A percentile compares a stretch with the other conserved stretches of the same genome.
phyloP scores from a whole-genome alignment of 2,329 filamentous ascomycete species.

The Penicillium sp. region DNA sequence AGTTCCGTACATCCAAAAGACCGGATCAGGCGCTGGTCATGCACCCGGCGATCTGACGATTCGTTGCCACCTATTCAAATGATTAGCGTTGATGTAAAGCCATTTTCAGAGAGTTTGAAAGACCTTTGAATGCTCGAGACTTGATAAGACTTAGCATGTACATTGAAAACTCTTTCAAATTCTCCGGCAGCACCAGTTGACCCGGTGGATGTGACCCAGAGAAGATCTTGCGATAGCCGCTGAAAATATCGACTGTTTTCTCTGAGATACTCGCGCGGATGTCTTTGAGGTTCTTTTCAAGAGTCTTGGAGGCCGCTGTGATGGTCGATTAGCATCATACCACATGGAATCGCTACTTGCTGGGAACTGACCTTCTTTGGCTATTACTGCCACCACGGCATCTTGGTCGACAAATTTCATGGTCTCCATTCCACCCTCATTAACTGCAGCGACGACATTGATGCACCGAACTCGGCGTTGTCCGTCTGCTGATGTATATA shows the following conservation, averaged over 20 bases:
- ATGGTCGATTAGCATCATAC: slow-evolving; percentile 19
- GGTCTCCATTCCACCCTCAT: slow-evolving; percentile 70
- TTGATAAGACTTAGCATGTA: slow-evolving; percentile 88
- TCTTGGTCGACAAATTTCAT: slow-evolving; percentile 97
- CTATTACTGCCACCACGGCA: slow-evolving; percentile 78
- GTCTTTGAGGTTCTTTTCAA: slow-evolving; percentile 72
- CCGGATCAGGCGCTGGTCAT: slow-evolving; percentile 85
- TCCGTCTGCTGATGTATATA: slow-evolving; percentile 88
- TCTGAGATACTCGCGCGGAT: slow-evolving; percentile 77
- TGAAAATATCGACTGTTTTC: slow-evolving; percentile 86
- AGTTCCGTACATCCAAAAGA: slow-evolving; percentile 81
- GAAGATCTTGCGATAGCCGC: slow-evolving; percentile 88
- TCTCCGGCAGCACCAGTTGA: slow-evolving; percentile 90
- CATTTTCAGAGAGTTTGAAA: too few species aligned
- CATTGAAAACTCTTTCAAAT: slow-evolving; percentile 94
- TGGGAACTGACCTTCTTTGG: slow-evolving; percentile 62
- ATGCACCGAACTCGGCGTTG: slow-evolving; percentile 86
- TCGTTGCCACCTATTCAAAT: slow-evolving; percentile 63
- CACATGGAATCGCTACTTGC: not conserved
- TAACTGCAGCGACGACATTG: slow-evolving; percentile 89
- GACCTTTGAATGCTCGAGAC: slow-evolving; percentile 81
- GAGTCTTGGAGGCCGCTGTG: slow-evolving; percentile 71
- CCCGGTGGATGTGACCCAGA: slow-evolving; percentile 80
- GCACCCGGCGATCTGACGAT: slow-evolving; percentile 79
- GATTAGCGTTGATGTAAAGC: too few species aligned